Evolutionary conservation across 345 rosid genomes (phyloP).

Genomic region (Hibiscus syriacus): DNA sequence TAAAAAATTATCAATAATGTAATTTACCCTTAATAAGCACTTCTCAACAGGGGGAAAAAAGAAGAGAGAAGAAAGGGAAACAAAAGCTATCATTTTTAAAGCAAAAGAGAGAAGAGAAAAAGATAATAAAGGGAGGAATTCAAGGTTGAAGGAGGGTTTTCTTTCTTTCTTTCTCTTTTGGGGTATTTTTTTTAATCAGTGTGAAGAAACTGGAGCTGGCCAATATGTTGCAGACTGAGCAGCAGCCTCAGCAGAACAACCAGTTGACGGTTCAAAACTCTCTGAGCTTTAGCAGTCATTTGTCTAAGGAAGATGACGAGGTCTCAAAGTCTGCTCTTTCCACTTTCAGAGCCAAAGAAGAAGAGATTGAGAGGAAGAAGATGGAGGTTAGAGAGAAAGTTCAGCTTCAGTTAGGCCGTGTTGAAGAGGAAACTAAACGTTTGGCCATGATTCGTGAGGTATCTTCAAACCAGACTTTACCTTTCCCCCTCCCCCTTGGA

Average conservation of each 20-base stretch:
- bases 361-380: too few species aligned
- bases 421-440: too few species aligned
- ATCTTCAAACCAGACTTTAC: neutral
- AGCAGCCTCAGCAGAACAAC: constrained; percentile 38
- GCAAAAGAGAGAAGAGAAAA: constrained; percentile 15
- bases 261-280: constrained; percentile 54
- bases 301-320: too few species aligned
- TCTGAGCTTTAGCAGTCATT: constrained; percentile 69
- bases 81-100: constrained; percentile 24
- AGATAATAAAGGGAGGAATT: constrained; percentile 15
- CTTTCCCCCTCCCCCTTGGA: neutral
- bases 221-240: constrained; percentile 37
- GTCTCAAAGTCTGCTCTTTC: too few species aligned
- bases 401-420: too few species aligned
- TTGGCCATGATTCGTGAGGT: constrained; percentile 94
- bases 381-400: too few species aligned
- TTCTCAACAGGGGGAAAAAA: neutral
- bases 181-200: constrained; percentile 10
- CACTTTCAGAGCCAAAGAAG: too few species aligned
- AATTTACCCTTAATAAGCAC: too few species aligned
- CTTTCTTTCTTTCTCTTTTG: too few species aligned
- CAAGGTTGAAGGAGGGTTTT: constrained; percentile 24
- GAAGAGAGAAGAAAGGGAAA: constrained; percentile 4
- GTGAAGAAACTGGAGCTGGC: constrained; percentile 21
- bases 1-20: too few species aligned